Conservation (phyloP, 208 protist species). For the Porcisia deanei region DNA sequence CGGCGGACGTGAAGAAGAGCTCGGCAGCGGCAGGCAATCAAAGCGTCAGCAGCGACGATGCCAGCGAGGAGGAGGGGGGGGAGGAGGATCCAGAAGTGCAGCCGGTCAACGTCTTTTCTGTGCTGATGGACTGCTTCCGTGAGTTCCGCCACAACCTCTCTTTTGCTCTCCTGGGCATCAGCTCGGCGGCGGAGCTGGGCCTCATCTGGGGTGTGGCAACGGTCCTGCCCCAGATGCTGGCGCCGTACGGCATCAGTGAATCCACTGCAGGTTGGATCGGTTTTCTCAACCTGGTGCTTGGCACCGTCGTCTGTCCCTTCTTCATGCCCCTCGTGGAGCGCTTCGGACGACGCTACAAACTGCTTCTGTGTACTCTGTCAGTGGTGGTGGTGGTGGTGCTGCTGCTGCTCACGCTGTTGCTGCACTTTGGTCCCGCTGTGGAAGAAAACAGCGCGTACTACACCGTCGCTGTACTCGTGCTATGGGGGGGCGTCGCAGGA, state of each 20-base stretch:
- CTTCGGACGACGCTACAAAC: constrained; percentile 54
- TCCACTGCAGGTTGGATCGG: constrained; percentile 65
- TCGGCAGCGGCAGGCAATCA: background rate
- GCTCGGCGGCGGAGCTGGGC: constrained; percentile 64
- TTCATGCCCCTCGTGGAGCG: constrained; percentile 59
- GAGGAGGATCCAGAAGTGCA: constrained; percentile 46
- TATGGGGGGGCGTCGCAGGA: constrained; percentile 61
- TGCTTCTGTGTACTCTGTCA: constrained; percentile 41
- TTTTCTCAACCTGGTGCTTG: constrained; percentile 68
- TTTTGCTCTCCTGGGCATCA: constrained; percentile 60
- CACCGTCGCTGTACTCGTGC: constrained; percentile 44
- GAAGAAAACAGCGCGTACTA: constrained; percentile 40
- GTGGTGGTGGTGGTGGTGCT: constrained; percentile 46
- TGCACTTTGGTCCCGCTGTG: constrained; percentile 63
- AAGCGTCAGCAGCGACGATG: background rate
- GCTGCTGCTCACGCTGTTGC: constrained; percentile 49
- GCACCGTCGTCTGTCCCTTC: constrained; percentile 65
- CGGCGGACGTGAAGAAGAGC: background rate
- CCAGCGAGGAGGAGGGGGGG: background rate
- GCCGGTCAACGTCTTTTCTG: constrained; percentile 68
- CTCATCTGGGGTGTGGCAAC: constrained; percentile 77
- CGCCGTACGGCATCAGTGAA: constrained; percentile 65
- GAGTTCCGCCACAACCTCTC: constrained; percentile 50
- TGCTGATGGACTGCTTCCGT: constrained; percentile 59
- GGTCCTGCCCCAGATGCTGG: constrained; percentile 72